Base-by-base conservation (phyloP, 371 early-diverging fungal species). In the Encephalitozoon cuniculi region DNA sequence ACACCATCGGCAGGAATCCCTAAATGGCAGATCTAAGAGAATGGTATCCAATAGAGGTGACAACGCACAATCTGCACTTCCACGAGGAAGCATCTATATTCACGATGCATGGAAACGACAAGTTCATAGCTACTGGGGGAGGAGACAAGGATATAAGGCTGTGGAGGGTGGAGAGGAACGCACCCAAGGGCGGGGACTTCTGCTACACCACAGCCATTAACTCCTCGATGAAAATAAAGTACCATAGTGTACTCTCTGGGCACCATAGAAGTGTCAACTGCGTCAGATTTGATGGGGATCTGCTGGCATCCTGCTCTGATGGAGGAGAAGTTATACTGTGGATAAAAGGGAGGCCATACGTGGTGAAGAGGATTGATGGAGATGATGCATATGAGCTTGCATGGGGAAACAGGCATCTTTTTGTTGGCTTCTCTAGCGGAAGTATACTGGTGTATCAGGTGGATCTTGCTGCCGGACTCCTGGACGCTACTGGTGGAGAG, bases 21-120 rank as follows among this genome's bases (percentile, higher is more conserved):
- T 46, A 34, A 54, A 37, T 32, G 37, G 28, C 4, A 15, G 34
- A 34, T 18, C 25, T 44, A 26, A 15, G 23, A 52, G 18, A 52
- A 32, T 46, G 52, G 40, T 63, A 40, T 15, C 74, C 74, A 3
- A 52, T 80, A 23, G 77, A 84, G 66, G 76, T 83, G 26, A 78
- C 82, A 0, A 81, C 80, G 64, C 79, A 81, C 30, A 83, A 85
- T 49, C 32, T 85, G 11, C 75, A 82, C 53, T 83, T 85, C 59
- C 85, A 85, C 65, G 80, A 83, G 53, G 74, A 83, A 11, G 66
- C 83, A 11, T 77, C 82, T 12, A 79, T 85, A 23, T 78, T 78
- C 40, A 73, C 82, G 0, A 67, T 79, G 18, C 82, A 79, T 64
- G 40, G 39, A 12, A 51, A 73, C 41, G 40, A 65, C 5, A 72